These are phyloP conservation scores for Magnusiomyces paraingens DNA, from an alignment of 1,139 yeast species.

Conservation along the genomic window DNA sequence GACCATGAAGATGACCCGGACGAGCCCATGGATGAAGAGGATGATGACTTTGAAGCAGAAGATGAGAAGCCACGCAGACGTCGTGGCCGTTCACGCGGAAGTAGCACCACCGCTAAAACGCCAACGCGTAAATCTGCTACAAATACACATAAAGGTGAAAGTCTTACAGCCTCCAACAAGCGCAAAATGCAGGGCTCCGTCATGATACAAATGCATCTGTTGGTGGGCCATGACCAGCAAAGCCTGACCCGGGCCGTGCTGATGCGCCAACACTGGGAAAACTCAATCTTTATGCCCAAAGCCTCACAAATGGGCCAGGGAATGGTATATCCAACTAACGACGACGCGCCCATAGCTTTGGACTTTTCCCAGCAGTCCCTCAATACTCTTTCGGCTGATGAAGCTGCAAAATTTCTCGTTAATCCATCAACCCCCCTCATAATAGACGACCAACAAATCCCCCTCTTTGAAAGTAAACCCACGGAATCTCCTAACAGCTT, in stretches of 20 bases:
- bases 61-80: background rate
- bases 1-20: background rate
- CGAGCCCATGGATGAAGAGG: conserved; percentile 3
- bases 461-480: conserved; percentile 4
- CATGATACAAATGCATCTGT: background rate
- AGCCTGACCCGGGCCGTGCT: background rate
- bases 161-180: background rate
- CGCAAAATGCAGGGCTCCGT: conserved; percentile 2
- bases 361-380: conserved; percentile 1
- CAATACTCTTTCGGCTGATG: background rate
- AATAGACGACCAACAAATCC: conserved; percentile 4
- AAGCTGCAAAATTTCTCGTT: background rate
- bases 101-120: conserved; percentile 5
- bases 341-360: background rate
- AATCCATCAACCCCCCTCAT: background rate
- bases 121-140: background rate
- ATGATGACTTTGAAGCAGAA: background rate
- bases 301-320: conserved; percentile 15
- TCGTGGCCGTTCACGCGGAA: conserved; percentile 4
- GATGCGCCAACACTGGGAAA: conserved; percentile 28
- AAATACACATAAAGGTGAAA: background rate
- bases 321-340: conserved; percentile 10
- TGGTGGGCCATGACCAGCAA: conserved; percentile 2
- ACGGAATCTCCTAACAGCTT: conserved; percentile 12
- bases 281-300: conserved; percentile 28